Percentiles rank a stretch among this genome's conserved stretches.
phyloP scores from a whole-genome alignment of 1,284 basidiomycete species.

The Volvariella volvacea region DNA sequence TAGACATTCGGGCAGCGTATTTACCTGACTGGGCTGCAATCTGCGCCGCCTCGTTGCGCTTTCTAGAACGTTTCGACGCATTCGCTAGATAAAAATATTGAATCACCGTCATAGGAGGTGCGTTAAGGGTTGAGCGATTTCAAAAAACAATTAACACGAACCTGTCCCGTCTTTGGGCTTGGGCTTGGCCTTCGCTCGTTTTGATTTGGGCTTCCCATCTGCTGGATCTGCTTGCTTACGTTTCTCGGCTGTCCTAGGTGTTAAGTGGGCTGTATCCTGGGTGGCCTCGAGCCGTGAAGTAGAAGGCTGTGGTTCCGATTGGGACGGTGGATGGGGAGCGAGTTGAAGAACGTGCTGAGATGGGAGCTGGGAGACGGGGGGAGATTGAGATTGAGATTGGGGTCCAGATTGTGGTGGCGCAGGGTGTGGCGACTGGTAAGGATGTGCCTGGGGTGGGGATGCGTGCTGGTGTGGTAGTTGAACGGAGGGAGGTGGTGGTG shows the following conservation, averaged over 20 bases:
- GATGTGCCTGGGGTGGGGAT: conserved; percentile 8
- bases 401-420: no score
- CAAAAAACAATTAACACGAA: conserved; percentile 10
- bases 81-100: conserved; percentile 22
- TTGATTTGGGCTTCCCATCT: conserved; percentile 20
- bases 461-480: neutral
- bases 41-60: conserved; percentile 59
- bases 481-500: neutral
- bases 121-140: neutral
- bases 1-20: conserved; percentile 11
- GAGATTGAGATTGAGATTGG: no score
- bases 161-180: conserved; percentile 17
- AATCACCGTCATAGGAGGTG: neutral
- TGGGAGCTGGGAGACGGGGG: no score
- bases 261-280: neutral
- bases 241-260: conserved; percentile 3
- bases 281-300: neutral
- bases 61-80: conserved; percentile 58
- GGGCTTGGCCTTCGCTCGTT: conserved; percentile 18
- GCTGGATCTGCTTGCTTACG: conserved; percentile 10
- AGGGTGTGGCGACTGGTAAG: conserved; percentile 10
- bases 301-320: neutral
- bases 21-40: conserved; percentile 52
- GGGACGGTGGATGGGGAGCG: no score
- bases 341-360: no score